Percentiles rank a stretch among this genome's conserved stretches.
Evolutionary conservation across 257 asterid genomes (phyloP).

Genomic region (Haberlea rhodopensis): DNA sequence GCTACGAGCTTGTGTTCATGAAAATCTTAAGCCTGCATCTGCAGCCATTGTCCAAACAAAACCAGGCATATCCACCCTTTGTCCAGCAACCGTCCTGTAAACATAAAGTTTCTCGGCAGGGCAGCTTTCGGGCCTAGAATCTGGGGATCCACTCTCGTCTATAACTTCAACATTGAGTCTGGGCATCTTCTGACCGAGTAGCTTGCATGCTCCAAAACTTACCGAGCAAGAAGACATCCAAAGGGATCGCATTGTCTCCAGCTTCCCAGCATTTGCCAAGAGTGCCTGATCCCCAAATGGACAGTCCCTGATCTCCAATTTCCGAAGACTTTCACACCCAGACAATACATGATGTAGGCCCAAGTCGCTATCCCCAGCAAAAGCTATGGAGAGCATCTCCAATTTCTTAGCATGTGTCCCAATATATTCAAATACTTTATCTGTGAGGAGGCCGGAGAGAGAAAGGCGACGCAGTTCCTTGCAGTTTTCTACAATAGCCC

Average conservation of each 20-base stretch:
- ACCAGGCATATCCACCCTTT: slow-evolving; percentile 81
- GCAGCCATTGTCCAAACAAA: slow-evolving; percentile 75
- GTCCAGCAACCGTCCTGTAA: slow-evolving; percentile 80
- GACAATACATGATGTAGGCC: slow-evolving; percentile 87
- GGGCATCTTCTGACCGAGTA: slow-evolving; percentile 80
- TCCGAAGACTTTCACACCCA: slow-evolving; percentile 84
- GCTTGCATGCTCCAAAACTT: slow-evolving; percentile 84
- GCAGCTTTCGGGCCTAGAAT: slow-evolving; percentile 62
- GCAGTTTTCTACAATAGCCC: slow-evolving; percentile 85
- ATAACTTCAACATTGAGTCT: slow-evolving; percentile 87
- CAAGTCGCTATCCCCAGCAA: slow-evolving; percentile 87
- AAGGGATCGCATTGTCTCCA: slow-evolving; percentile 99
- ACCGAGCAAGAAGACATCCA: slow-evolving; percentile 98
- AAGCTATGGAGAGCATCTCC: slow-evolving; percentile 97
- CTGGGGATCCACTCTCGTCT: slow-evolving; percentile 82
- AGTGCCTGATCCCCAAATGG: slow-evolving; percentile 97
- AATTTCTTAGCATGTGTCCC: slow-evolving; percentile 82
- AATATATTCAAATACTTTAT: slow-evolving; percentile 65
- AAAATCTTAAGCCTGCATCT: slow-evolving; percentile 38
- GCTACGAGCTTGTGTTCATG: slow-evolving; percentile 21
- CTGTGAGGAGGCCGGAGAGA: slow-evolving; percentile 79
- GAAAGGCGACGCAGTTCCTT: slow-evolving; percentile 79
- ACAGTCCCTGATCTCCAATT: slow-evolving; percentile 89
- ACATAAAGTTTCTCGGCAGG: slow-evolving; percentile 77
- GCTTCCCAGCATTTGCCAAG: slow-evolving; percentile 89